Evolutionary conservation across 1,139 yeast species (phyloP), one percentile per base, ranked within the genome.

Genomic region (Taphrina flavorubra): DNA sequence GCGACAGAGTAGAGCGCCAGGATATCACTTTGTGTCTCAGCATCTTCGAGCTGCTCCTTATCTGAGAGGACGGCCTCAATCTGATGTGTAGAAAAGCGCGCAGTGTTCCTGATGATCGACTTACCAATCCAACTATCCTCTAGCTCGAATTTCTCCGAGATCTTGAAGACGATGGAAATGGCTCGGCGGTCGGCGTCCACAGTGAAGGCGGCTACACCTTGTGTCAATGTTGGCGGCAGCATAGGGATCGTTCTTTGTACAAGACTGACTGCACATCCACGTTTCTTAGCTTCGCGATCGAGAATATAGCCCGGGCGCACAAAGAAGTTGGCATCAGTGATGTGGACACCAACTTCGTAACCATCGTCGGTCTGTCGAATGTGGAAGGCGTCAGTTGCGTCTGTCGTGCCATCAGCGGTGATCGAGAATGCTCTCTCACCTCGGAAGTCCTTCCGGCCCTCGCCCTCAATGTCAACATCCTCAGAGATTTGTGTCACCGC

Each of bases 271-370:
- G 97, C 87, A 1, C 94, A 86, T 1, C 96, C 91, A 77, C 98
- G 85, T 80, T 91, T 92, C 78, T 91, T 90, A 1, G 97, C 90
- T 77, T 94, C 92, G 71, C 95, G 87, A 76, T 94, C 99, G 71
- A 94, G 81, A 1, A 86, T 80, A 0, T 96, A 87, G 16, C 92
- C 94, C 44, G 86, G 86, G 73, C 84, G 85, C 68, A 92, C 79
- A 74, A 82, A 90, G 70, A 86, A 86, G 6, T 95, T 83, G 14
- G 89, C 86, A 79, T 94, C 99, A 36, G 89, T 83, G 59, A 88
- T 86, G 77, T 94, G 98, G 76, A 90, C 87, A 16, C 92, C 92
- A 16, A 85, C 75, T 75, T 89, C 70, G 51, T 40, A 57, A n/a
- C 68, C 70, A 18, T 58, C 69, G 14, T 57, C 68, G 18, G 66